Evolutionary conservation across 805 yeast genomes (phyloP), one percentile per base, ranked within the genome.

Genomic region (Naumovozyma baii): DNA sequence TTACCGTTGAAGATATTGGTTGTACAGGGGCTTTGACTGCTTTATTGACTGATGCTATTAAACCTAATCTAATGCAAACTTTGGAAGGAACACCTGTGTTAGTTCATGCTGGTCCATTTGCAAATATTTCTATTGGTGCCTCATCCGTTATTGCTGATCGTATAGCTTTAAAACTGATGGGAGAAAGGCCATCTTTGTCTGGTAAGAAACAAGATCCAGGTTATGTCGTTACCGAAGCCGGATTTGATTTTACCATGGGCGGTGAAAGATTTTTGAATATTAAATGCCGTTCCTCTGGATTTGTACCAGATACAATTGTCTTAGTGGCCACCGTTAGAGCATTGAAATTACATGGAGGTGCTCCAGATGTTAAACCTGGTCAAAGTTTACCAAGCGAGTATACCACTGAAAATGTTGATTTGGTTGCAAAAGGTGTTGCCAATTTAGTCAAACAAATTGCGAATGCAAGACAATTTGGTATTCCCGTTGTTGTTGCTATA

Each of bases 161-260:
- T 61, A 76, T 90, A 64, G 98, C 95, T 4, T 72, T 90, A 58
- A 87, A 90, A 66, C 75, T 90, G 51, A 87, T 94, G 14, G 92
- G 92, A 52, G 15, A 29, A 29, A 29, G 31, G 15, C 13, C 13
- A 9, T 29, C 31, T 14, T 9, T 29, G 9, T 9, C 15, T 29
- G 14, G 13, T 12, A 68, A 76, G 28, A 72, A 70, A 39, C 64
- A 68, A 32, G 72, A 77, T 39, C 68, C 70, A 45, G 97, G 97
- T 49, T 90, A 76, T 59, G 97, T 87, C 40, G 85, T 90, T 45
- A 90, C 98, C 37, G 98, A 90, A 64, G 96, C 97, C 31, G 98
- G 98, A 39, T 90, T 90, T 67, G 97, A 90, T 65, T 90, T 92
- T 71, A 90, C 96, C 36, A 90, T 90, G 97, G 98, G 98, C 49